Conservation (phyloP, 2,329 filamentous ascomycete genomes). For the Pseudocercospora ulei region DNA sequence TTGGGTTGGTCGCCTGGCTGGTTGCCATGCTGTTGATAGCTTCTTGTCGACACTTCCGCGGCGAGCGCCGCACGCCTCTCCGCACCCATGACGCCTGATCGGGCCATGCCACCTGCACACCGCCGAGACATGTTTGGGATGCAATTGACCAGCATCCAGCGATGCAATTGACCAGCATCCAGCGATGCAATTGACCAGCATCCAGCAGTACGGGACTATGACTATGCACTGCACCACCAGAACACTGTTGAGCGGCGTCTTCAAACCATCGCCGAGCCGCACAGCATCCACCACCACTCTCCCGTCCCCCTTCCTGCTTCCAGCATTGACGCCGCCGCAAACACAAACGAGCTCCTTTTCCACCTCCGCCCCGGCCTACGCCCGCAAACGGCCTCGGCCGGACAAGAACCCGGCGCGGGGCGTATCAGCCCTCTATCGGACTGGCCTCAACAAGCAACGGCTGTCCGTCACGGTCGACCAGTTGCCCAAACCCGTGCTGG, state of each 20-base stretch:
- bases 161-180: too few species aligned
- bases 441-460: constrained; percentile 47
- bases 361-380: constrained; percentile 14
- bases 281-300: constrained; percentile 18
- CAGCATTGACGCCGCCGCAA: constrained; percentile 27
- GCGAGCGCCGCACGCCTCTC: too few species aligned
- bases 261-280: constrained; percentile 10
- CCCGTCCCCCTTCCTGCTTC: constrained; percentile 34
- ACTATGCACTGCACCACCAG: constrained; percentile 24
- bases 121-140: too few species aligned
- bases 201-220: too few species aligned
- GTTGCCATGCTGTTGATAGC: too few species aligned
- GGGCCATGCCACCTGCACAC: too few species aligned
- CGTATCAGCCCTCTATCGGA: constrained; percentile 68
- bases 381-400: constrained; percentile 34
- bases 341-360: constrained; percentile 29
- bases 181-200: too few species aligned
- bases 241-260: constrained; percentile 20
- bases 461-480: constrained; percentile 62
- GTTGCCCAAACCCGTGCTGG: constrained; percentile 60
- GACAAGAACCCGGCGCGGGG: constrained; percentile 75
- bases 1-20: too few species aligned
- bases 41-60: too few species aligned
- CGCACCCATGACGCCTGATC: too few species aligned
- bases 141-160: too few species aligned